Evolutionary conservation across 1,284 basidiomycete species (phyloP).

Genomic region (Mycena citricolor): DNA sequence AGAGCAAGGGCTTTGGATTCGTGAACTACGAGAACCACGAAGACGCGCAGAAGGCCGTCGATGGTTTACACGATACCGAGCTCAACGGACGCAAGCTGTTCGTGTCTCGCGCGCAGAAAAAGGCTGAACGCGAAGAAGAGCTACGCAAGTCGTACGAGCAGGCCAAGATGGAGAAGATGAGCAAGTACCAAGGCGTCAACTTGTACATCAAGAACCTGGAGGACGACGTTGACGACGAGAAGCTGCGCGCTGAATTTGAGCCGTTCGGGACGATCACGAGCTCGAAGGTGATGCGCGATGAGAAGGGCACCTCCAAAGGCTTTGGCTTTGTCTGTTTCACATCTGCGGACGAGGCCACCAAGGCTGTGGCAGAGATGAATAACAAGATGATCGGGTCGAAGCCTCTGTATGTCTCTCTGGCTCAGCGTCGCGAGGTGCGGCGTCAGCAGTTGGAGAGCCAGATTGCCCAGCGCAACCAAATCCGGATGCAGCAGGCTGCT

Average conservation of each 20-base stretch:
- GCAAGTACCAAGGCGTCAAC: constrained; percentile 99
- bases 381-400: constrained; percentile 99
- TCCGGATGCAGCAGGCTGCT: constrained; percentile 91
- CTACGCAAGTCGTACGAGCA: constrained; percentile 92
- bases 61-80: constrained; percentile 88
- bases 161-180: constrained; percentile 95
- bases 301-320: constrained; percentile 88
- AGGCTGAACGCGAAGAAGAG: constrained; percentile 97
- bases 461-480: constrained; percentile 95
- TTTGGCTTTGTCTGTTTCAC: constrained; percentile 99
- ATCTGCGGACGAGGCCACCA: constrained; percentile 97
- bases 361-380: constrained; percentile 99
- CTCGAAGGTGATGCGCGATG: constrained; percentile 99
- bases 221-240: constrained; percentile 94
- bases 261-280: constrained; percentile 97
- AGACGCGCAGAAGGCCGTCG: constrained; percentile 88
- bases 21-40: constrained; percentile 97
- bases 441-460: constrained; percentile 99
- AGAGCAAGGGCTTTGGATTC: constrained; percentile 96
- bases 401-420: constrained; percentile 97
- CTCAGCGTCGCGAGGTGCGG: constrained; percentile 97
- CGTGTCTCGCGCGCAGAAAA: constrained; percentile 98
- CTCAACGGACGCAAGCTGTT: constrained; percentile 90
- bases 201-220: constrained; percentile 99
- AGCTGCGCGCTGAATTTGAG: constrained; percentile 93